Base-by-base conservation (phyloP, 371 early-diverging fungal genomes). In the Lichtheimia hyalospora region DNA sequence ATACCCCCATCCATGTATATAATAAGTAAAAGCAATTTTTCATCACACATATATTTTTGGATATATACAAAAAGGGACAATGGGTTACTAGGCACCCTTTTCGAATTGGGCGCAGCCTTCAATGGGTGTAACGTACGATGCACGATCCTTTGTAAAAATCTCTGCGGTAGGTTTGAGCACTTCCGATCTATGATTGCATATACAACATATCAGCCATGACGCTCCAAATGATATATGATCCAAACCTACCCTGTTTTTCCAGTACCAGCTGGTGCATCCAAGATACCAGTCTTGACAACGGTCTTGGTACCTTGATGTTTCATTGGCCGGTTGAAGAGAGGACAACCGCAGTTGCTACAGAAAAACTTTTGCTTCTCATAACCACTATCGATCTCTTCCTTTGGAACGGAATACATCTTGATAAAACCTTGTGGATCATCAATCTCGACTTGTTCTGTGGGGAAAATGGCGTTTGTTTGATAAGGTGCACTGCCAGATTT, bases 311-410 rank as follows among this genome's bases (percentile, higher is more conserved):
- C 67, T 27, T 70, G 48, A 39, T 63, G 57, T 27, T 63, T 70
- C 67, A 66, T 70, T 5, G 70, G 63, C 24, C 60, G 54, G 28
- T 58, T 70, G 52, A 57, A 70, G 3, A 70, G 52, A 39, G 63
- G 54, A 18, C 67, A 57, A 21, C 70, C 63, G 42, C 70, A 70
- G 28, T 51, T 60, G 48, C 58, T 62, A 27, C 70, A 70, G 28
- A 70, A 70, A 49, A 52, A 70, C 14, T 66, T 70, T 54, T 66
- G 62, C 40, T 70, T 70, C 39, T 66, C 67, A 58, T 51, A n/a
- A 16, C 70, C 70, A 42, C 67, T 66, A 16, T 56, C 51, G 14
- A 54, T 49, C 14, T 50, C 57, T 34, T 46, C 54, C 23, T 50
- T 52, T 23, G 70, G 61, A 25, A 66, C 54, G 21, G 60, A 3